A percentile compares a stretch with the other conserved stretches of the same genome.
phyloP scores from a whole-genome alignment of 495 filamentous ascomycete genomes.

The Hyaloscypha hepaticicola region DNA sequence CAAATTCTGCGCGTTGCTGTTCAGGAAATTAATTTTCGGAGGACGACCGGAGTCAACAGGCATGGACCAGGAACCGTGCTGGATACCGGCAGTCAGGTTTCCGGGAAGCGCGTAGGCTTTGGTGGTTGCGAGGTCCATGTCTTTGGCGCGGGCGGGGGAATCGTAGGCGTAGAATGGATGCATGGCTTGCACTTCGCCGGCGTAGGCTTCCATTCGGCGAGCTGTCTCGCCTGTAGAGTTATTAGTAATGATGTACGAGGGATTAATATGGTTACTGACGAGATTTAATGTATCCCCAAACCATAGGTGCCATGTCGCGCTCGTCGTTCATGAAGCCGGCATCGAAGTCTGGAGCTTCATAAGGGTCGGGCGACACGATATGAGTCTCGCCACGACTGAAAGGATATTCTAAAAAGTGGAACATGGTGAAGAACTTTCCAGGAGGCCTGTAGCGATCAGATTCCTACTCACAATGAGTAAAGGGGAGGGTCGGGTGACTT shows the following conservation, averaged over 20 bases:
- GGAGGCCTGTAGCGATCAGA: conserved; percentile 44
- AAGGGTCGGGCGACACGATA: conserved; percentile 68
- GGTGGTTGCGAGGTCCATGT: conserved; percentile 73
- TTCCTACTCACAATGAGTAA: background rate
- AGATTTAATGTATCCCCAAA: conserved; percentile 86
- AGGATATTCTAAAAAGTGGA: conserved; percentile 82
- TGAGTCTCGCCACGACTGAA: conserved; percentile 75
- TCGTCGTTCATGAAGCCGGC: conserved; percentile 85
- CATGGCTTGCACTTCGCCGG: conserved; percentile 63
- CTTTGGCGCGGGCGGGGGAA: conserved; percentile 63
- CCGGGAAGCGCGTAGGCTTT: conserved; percentile 72
- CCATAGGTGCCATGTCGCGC: conserved; percentile 79
- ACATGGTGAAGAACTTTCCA: conserved; percentile 86
- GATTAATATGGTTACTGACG: conserved; percentile 35
- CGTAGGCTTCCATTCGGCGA: conserved; percentile 73
- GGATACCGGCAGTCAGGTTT: conserved; percentile 69
- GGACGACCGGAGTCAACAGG: conserved; percentile 48
- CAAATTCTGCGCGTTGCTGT: conserved; percentile 51
- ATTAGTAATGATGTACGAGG: background rate
- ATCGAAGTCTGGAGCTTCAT: conserved; percentile 76
- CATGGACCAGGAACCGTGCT: conserved; percentile 40
- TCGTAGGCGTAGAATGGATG: conserved; percentile 66
- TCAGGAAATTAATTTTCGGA: conserved; percentile 46
- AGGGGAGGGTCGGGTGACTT: conserved; percentile 6
- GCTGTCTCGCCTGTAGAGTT: conserved; percentile 58